Evolutionary conservation across 768 basidiomycete genomes (phyloP), one percentile per base, ranked within the genome.

Genomic region (Trametes meyenii): DNA sequence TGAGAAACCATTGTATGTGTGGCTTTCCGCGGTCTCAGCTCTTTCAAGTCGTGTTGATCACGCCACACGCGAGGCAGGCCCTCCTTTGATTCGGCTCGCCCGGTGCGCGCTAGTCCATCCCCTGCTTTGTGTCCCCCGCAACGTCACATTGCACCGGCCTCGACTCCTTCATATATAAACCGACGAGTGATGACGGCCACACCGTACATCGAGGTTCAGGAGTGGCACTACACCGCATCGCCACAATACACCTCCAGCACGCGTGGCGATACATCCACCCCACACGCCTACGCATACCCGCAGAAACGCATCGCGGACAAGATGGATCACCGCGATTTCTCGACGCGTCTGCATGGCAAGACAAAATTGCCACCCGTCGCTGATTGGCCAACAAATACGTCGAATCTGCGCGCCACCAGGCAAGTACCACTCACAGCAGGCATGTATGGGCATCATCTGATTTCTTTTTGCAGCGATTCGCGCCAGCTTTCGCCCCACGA

Each of bases 41-140:
- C 50, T 50, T 52, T 58, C 43, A 58, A 48, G 51, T 24, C 33
- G 19, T 58, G 52, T 58, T 58, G 62, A 63, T 63, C 51, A 52
- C 52, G 52, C 62, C 55, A 46, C 56, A 45, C 36, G 21, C 52
- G 44, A 52, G 36, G 55, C 44, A 57, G 44, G 39, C 54, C 42
- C 36, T 58, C 48, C 57, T 63, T 63, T 63, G 62, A 58, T 35
- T 58, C 49, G 49, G 26, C 17, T 49, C 39, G 19, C 45, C 48
- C 23, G 55, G 5, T 36, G 45, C 55, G 55, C 55, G 45, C 51
- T 45, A 21, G 19, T 21, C 33, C 45, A 33, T 39, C 23, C 29
- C 16, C 19, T 58, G 38, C 62, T 63, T 63, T 63, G 57, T 63
- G 51, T 51, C 45, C 19, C 21, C 45, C 43, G n/a, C 33, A 50